Evolutionary conservation across 768 basidiomycete genomes (phyloP).

Genomic region (Dioszegia hungarica): DNA sequence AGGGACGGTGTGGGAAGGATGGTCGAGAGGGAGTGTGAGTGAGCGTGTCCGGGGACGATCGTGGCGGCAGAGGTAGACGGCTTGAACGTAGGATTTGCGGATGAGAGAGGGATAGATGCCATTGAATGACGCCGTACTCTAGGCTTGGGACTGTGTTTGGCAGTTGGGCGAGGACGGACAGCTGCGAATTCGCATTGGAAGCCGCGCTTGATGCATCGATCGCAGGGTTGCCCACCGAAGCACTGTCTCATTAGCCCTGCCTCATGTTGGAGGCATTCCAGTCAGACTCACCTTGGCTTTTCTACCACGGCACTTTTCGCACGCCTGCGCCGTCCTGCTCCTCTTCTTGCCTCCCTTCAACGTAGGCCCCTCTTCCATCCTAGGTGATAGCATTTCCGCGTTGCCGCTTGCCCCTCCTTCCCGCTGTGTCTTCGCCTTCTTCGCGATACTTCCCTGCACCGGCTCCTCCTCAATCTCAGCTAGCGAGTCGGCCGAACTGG

Average conservation of each 20-base stretch:
- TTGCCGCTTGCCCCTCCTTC: not conserved
- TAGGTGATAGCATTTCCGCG: not conserved
- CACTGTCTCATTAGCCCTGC: constrained; percentile 19
- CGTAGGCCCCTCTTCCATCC: not conserved
- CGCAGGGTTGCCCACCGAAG: constrained; percentile 37
- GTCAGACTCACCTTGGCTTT: constrained; percentile 43
- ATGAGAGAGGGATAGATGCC: not conserved
- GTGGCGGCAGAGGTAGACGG: no score
- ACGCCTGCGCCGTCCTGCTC: constrained; percentile 45
- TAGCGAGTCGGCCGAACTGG: not conserved
- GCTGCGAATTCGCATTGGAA: constrained; percentile 7
- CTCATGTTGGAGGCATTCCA: not conserved
- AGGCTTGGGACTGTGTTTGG: not conserved
- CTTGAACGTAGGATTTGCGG: not conserved
- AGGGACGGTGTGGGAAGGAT: no score
- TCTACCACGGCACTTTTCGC: constrained; percentile 44
- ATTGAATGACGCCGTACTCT: constrained; percentile 1
- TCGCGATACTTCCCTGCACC: no score
- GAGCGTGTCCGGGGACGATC: not conserved
- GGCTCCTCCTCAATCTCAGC: not conserved
- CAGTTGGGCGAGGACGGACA: not conserved
- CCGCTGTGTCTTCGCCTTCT: not conserved
- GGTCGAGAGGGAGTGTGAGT: not conserved
- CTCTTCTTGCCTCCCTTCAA: constrained; percentile 22
- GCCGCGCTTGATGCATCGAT: constrained; percentile 25